A percentile compares a stretch with the other conserved stretches of the same genome.
These are phyloP conservation scores for Candida pseudoglaebosa DNA, from an alignment of 805 yeast species.

Conservation along the genomic window DNA sequence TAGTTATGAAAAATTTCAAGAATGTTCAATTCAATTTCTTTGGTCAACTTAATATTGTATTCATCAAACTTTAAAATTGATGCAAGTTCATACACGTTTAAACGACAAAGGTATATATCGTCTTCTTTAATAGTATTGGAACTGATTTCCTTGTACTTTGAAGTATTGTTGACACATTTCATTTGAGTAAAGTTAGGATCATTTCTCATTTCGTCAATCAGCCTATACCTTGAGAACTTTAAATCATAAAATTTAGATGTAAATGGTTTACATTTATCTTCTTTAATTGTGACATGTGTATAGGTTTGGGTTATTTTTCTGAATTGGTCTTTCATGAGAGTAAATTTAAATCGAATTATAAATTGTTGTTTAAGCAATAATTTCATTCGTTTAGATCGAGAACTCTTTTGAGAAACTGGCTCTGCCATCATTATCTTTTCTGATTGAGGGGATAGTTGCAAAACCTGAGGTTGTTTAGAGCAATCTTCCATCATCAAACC, in stretches of 20 bases:
- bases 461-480: too few relatives aligned
- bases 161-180: too few relatives aligned
- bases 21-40: slow-evolving; percentile 50
- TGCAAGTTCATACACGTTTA: slow-evolving; percentile 55
- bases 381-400: neutral
- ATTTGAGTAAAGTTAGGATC: slow-evolving; percentile 9
- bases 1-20: slow-evolving; percentile 50
- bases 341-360: slow-evolving; percentile 1
- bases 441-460: neutral
- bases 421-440: neutral
- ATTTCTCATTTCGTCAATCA: slow-evolving; percentile 10
- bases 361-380: neutral
- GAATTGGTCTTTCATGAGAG: neutral
- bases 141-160: too few relatives aligned
- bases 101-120: slow-evolving; percentile 34
- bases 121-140: neutral
- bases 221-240: slow-evolving; percentile 8
- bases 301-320: slow-evolving; percentile 3
- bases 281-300: slow-evolving; percentile 6
- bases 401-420: too few relatives aligned
- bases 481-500: too few relatives aligned
- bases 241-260: slow-evolving; percentile 6
- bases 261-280: slow-evolving; percentile 8
- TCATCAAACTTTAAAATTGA: slow-evolving; percentile 45
- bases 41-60: slow-evolving; percentile 49